Percentiles rank a stretch among this genome's conserved stretches.
Evolutionary conservation across 257 asterid species (phyloP).

Genomic region (Knoxia roxburghii): DNA sequence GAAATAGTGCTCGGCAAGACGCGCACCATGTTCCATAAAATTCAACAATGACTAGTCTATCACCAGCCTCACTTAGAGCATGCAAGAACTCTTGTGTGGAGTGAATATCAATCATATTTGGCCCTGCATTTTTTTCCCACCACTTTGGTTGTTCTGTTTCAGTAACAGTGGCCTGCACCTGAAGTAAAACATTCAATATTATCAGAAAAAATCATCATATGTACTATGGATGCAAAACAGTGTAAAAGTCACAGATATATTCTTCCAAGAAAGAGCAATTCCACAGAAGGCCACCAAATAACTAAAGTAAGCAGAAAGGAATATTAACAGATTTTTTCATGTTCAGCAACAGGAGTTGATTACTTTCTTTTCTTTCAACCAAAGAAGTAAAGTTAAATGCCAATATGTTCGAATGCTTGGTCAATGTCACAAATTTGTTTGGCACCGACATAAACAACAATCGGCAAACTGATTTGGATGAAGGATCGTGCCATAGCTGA

Average conservation of each 20-base stretch:
- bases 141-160: constrained; percentile 70
- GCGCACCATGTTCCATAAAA: constrained; percentile 96
- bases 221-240: not conserved
- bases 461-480: not conserved
- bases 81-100: constrained; percentile 67
- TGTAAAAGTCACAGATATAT: not conserved
- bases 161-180: constrained; percentile 58
- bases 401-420: no score
- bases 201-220: not conserved
- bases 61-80: constrained; percentile 80
- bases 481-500: not conserved
- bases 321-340: not conserved
- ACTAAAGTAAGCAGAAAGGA: not conserved
- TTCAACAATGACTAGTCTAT: constrained; percentile 74
- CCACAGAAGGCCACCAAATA: not conserved
- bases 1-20: constrained; percentile 82
- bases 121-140: constrained; percentile 90
- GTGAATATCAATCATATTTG: constrained; percentile 88
- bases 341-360: not conserved
- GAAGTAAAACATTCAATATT: constrained; percentile 7
- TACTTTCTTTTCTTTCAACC: no score
- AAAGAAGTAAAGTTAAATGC: no score
- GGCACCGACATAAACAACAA: not conserved
- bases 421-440: not conserved
- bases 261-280: not conserved